phyloP scores from a whole-genome alignment of 441 rosid species.

The Euphorbia schlechtendalii region DNA sequence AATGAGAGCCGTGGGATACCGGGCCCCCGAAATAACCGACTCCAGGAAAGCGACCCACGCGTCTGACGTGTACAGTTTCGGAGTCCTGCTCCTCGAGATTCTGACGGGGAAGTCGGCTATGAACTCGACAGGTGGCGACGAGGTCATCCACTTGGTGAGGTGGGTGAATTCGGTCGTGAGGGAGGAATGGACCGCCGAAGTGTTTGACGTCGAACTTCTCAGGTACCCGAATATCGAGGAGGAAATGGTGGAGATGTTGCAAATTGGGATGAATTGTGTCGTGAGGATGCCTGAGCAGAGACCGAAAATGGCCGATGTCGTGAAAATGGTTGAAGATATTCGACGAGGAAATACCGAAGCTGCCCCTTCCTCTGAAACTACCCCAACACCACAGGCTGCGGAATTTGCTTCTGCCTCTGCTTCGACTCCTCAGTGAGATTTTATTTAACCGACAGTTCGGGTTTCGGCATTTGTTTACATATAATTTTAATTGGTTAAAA shows the following conservation, averaged over 20 bases:
- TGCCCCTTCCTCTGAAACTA: constrained; percentile 34
- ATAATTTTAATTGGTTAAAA: background rate
- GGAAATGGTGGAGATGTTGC: constrained; percentile 95
- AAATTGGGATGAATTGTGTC: constrained; percentile 76
- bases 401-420: constrained; percentile 46
- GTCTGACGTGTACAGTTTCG: constrained; percentile 76
- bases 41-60: constrained; percentile 59
- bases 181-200: constrained; percentile 98
- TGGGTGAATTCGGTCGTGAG: constrained; percentile 93
- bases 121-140: constrained; percentile 43
- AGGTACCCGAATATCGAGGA: constrained; percentile 85
- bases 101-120: constrained; percentile 69
- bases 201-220: constrained; percentile 73
- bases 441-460: constrained; percentile 2
- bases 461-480: background rate
- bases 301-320: constrained; percentile 59
- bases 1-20: constrained; percentile 57
- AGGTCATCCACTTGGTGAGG: constrained; percentile 67
- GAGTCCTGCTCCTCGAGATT: constrained; percentile 79
- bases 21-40: constrained; percentile 84
- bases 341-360: constrained; percentile 27
- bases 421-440: constrained; percentile 23
- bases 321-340: constrained; percentile 67
- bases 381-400: constrained; percentile 35
- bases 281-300: constrained; percentile 65